phyloP scores from a whole-genome alignment of 1,139 yeast species.

The Hyphopichia burtonii region DNA sequence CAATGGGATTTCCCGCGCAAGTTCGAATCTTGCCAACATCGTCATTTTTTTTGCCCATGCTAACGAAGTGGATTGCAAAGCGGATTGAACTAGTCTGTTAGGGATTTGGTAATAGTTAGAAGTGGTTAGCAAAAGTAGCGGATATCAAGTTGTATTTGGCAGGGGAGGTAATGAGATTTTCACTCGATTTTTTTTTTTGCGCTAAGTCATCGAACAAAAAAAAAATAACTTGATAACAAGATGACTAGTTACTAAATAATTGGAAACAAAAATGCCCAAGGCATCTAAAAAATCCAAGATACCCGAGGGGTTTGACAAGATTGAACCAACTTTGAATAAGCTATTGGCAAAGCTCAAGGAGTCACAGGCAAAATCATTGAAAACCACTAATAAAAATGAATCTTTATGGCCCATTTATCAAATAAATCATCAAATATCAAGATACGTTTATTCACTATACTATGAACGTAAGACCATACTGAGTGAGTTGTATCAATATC shows the following conservation, averaged over 20 bases:
- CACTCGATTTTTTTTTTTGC: conserved; percentile 11
- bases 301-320: conserved; percentile 69
- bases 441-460: conserved; percentile 73
- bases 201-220: background rate
- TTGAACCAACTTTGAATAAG: conserved; percentile 69
- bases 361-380: conserved; percentile 40
- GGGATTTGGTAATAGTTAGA: no score
- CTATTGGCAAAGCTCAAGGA: conserved; percentile 61
- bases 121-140: no score
- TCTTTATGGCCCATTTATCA: conserved; percentile 73
- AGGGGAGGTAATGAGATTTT: no score
- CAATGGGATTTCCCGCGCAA: conserved; percentile 87
- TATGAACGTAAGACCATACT: conserved; percentile 70
- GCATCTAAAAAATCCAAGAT: conserved; percentile 39
- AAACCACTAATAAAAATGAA: conserved; percentile 43
- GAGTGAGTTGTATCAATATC: conserved; percentile 72
- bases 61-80: no score
- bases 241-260: background rate
- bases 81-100: no score
- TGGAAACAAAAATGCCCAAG: conserved; percentile 33
- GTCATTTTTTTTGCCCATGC: conserved; percentile 16
- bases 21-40: conserved; percentile 90
- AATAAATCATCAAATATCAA: conserved; percentile 70
- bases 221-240: background rate
- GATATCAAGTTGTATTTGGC: conserved; percentile 19